phyloP scores from a whole-genome alignment of 768 basidiomycete species.

The Termitomyces sp. region DNA sequence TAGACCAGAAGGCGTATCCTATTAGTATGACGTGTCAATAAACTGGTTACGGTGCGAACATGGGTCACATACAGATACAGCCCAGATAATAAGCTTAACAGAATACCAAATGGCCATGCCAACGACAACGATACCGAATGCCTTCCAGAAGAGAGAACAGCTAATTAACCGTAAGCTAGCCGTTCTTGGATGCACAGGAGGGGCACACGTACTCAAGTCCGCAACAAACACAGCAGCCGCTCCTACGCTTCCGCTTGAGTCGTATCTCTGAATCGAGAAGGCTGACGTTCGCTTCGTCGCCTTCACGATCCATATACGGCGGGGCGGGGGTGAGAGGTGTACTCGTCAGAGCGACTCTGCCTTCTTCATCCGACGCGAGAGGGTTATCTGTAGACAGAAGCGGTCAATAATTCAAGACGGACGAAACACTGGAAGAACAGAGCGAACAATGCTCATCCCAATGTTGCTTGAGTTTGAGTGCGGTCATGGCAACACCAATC shows the following conservation, averaged over 20 bases:
- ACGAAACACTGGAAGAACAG: neutral
- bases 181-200: neutral
- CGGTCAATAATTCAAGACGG: neutral
- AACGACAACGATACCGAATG: constrained; percentile 47
- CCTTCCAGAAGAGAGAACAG: constrained; percentile 54
- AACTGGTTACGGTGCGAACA: neutral
- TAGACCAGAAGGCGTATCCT: constrained; percentile 51
- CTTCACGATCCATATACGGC: constrained; percentile 20
- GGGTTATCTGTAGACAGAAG: constrained; percentile 34
- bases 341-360: constrained; percentile 29
- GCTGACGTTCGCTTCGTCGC: constrained; percentile 30
- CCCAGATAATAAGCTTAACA: constrained; percentile 47
- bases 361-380: constrained; percentile 42
- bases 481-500: constrained; percentile 43
- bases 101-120: constrained; percentile 40
- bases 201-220: constrained; percentile 19
- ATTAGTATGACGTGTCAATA: neutral
- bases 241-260: constrained; percentile 29
- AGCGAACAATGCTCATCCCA: constrained; percentile 44
- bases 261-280: constrained; percentile 32
- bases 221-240: constrained; percentile 51
- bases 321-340: constrained; percentile 10
- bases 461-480: constrained; percentile 46
- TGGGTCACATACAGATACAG: constrained; percentile 36
- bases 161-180: constrained; percentile 25